These are phyloP conservation scores for Cordyceps javanica DNA, from an alignment of 2,329 filamentous ascomycete genomes.

Conservation along the genomic window DNA sequence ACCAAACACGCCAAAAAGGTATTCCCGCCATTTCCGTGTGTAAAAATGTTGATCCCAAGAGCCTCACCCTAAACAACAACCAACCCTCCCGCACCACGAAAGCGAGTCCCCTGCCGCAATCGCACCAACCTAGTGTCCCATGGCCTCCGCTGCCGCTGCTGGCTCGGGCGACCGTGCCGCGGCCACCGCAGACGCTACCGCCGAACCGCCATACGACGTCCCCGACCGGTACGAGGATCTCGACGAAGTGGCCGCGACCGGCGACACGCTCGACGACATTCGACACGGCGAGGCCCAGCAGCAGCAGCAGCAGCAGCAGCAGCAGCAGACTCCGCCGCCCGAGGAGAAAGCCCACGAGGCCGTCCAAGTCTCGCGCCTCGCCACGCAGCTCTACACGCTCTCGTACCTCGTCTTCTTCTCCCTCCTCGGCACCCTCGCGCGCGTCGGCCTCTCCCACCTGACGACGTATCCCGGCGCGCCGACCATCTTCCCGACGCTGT, in stretches of 20 bases:
- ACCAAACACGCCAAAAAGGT: background rate
- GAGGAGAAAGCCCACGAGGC: background rate
- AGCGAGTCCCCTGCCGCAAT: background rate
- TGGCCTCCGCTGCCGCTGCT: background rate
- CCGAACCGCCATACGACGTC: constrained; percentile 22
- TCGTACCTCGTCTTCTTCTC: constrained; percentile 84
- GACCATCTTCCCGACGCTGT: constrained; percentile 66
- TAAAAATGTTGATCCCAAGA: background rate
- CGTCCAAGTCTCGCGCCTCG: constrained; percentile 37
- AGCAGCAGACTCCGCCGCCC: background rate
- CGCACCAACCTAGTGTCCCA: background rate
- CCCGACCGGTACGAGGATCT: constrained; percentile 35
- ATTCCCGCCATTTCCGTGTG: background rate
- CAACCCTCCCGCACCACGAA: background rate
- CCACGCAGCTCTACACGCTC: constrained; percentile 61
- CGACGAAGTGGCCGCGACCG: constrained; percentile 29
- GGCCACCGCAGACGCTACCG: background rate
- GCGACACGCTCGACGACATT: constrained; percentile 13
- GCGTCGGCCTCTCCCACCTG: constrained; percentile 72
- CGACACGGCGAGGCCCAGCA: constrained; percentile 1
- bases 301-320: background rate
- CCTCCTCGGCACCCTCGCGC: constrained; percentile 74
- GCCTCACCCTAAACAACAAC: background rate
- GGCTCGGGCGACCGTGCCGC: background rate
- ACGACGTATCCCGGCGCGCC: constrained; percentile 76